Base-by-base conservation (phyloP, 176 grass and related monocot species). In the Thinopyrum elongatum region DNA sequence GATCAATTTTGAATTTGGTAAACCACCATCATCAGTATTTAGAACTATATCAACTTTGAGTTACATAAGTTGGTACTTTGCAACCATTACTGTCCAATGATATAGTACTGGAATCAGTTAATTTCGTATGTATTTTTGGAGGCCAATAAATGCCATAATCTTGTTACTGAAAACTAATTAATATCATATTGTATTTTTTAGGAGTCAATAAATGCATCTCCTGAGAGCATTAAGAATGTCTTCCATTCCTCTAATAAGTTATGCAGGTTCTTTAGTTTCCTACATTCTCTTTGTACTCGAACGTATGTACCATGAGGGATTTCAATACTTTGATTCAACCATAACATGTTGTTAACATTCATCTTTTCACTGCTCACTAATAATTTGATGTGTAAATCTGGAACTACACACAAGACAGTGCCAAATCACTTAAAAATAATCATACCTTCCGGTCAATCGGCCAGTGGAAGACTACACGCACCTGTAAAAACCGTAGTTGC, bases 401-500 rank as follows among this genome's bases (percentile, higher is more conserved):
- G 23, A 63, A 63, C 60, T 28, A 27, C 60, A 63, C 25, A 63
- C 26, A 6, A 63, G 60, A 63, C 25, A 13, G 25, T 27, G 60
- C 25, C 4, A 27, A 63, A 63, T 63, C 23, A 63, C 4, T 63
- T 63, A 4, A 27, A 27, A 63, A 63, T 63, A 63, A 63, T n/a
- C 23, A 26, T 63, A 27, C 1, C 10, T 27, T 63, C 25, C 4
- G 5, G 5, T 51, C 15, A 17, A 51, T 51, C 47, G 3, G 47
- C 4, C 11, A 44, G 41, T 44, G 41, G 41, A 44, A 44, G 11
- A 44, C 41, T 61, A 59, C 31, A 82, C 28, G 21, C 77, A 93
- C 93, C 95, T 98, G 78, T 89, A 83, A 93, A 93, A 71, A 65
- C 60, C 85, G 79, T 82, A 83, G 87, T 88, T 72, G 87, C 90